Evolutionary conservation across 2,329 filamentous ascomycete genomes (phyloP).

Genomic region (Lachnellula arida): DNA sequence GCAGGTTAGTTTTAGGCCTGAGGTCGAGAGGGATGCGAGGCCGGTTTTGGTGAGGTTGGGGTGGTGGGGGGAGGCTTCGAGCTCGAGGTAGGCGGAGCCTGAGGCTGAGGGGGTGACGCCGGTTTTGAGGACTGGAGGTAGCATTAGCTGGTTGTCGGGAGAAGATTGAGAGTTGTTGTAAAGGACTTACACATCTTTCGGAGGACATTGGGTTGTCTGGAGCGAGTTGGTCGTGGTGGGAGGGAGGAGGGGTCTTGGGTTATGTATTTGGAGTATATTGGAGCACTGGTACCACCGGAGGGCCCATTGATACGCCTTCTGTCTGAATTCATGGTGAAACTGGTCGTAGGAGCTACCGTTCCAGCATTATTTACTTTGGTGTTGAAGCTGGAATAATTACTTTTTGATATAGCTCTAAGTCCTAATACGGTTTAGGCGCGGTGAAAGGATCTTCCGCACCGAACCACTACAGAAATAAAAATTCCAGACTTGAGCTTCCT

Average conservation of each 20-base stretch:
- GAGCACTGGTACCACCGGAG: conserved; percentile 67
- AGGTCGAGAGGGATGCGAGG: conserved; percentile 41
- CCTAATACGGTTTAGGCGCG: background rate
- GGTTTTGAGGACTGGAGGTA: conserved; percentile 70
- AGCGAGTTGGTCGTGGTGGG: conserved; percentile 46
- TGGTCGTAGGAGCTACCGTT: background rate
- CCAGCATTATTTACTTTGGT: conserved; percentile 1
- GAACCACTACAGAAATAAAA: background rate
- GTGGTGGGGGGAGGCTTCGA: conserved; percentile 42
- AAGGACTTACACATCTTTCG: conserved; percentile 75
- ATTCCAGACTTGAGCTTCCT: background rate
- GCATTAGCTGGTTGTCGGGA: conserved; percentile 6
- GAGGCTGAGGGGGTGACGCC: conserved; percentile 90
- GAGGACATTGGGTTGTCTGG: conserved; percentile 63
- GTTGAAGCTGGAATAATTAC: background rate
- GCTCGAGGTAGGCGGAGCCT: conserved; percentile 82
- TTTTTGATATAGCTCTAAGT: background rate
- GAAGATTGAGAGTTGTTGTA: background rate
- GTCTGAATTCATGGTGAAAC: conserved; percentile 59
- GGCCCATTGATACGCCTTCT: conserved; percentile 89
- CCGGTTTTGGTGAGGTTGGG: conserved; percentile 44
- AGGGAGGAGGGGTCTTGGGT: conserved; percentile 42
- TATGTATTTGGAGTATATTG: conserved; percentile 57
- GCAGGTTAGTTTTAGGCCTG: conserved; percentile 82
- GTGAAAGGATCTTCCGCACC: background rate